Conservation (phyloP, 2,329 filamentous ascomycete species). For the Paecilomyces formosus region DNA sequence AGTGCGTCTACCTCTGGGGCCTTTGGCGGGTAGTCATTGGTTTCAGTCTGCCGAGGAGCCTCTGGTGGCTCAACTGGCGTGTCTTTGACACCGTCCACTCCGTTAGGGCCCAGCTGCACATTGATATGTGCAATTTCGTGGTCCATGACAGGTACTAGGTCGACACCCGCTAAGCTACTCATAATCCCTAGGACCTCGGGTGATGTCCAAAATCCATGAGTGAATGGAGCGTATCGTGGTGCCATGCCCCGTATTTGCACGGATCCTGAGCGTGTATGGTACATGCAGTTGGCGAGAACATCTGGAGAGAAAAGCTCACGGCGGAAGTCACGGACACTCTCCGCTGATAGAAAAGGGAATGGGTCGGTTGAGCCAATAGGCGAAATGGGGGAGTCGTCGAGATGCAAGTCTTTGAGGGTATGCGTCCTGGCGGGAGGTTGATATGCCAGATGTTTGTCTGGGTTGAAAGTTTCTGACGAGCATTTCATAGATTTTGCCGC, state of each 20-base stretch:
- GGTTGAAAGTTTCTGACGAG: neutral
- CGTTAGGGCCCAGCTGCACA: slow-evolving; percentile 16
- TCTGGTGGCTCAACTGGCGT: slow-evolving; percentile 19
- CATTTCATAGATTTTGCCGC: neutral
- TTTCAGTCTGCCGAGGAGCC: neutral
- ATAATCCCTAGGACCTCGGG: slow-evolving; percentile 12
- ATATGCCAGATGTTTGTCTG: neutral
- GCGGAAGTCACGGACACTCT: slow-evolving; percentile 5
- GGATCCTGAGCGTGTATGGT: slow-evolving; percentile 17
- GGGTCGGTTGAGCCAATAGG: slow-evolving; percentile 19
- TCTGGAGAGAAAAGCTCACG: slow-evolving; percentile 11
- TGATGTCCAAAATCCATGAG: slow-evolving; percentile 19
- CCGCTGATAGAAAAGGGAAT: slow-evolving; percentile 17
- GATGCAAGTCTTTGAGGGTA: neutral
- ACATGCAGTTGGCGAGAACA: slow-evolving; percentile 23
- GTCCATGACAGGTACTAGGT: slow-evolving; percentile 15
- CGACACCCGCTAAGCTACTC: slow-evolving; percentile 13
- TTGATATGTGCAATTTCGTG: slow-evolving; percentile 18
- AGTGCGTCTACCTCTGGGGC: slow-evolving; percentile 3
- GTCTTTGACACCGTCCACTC: slow-evolving; percentile 11
- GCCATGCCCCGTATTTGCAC: slow-evolving; percentile 22
- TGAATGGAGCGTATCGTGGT: slow-evolving; percentile 23
- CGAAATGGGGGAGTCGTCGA: neutral
- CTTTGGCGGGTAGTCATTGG: slow-evolving; percentile 5
- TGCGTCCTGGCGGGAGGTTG: neutral